Evolutionary conservation across 1,139 yeast genomes (phyloP), one percentile per base, ranked within the genome.

Genomic region (Hyphopichia burtonii): DNA sequence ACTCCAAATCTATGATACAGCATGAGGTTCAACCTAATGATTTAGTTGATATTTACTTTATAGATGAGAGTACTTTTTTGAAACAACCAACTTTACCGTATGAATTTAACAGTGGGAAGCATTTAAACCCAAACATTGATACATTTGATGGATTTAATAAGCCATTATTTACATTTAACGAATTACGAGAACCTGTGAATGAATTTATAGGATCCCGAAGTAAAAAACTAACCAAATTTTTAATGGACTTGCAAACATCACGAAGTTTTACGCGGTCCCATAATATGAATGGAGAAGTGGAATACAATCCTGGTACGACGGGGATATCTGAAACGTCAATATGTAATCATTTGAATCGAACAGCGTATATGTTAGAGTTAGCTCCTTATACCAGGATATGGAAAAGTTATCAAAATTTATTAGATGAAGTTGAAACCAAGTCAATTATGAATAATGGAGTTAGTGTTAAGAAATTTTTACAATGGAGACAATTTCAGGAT

Each of bases 1-100:
- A 55, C 34, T 53, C 69, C 11, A 49, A 48, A n/a, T 76, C 85
- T 0, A 57, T 57, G 31, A 48, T 78, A 12, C 54, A 54, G 3
- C 76, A 74, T 42, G 69, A 66, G 1, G 42, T 46, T 3, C 61
- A 64, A 23, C 47, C 48, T 2, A 72, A 76, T 39, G 76, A 78
- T 43, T 61, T 71, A 31, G 53, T 71, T 1, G 72, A 59, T 52
- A 54, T 58, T 37, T 64, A 52, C 41, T 57, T 50, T 43, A 56
- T 63, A 41, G 70, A 61, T 43, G 70, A 53, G 22, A 53, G 58
- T 9, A 47, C 50, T 3, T 43, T 45, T 33, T 37, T 66, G 15
- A 48, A 38, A 28, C 62, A 63, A 43, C 43, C 50, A 37, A 42
- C 58, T 8, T 49, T 58, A 42, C 67, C 66, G 10, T 69, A 58